A percentile compares a stretch with the other conserved stretches of the same genome.
These are phyloP conservation scores for Phytopythium oedochilum DNA, from an alignment of 352 stramenopile genomes.

Conservation along the genomic window DNA sequence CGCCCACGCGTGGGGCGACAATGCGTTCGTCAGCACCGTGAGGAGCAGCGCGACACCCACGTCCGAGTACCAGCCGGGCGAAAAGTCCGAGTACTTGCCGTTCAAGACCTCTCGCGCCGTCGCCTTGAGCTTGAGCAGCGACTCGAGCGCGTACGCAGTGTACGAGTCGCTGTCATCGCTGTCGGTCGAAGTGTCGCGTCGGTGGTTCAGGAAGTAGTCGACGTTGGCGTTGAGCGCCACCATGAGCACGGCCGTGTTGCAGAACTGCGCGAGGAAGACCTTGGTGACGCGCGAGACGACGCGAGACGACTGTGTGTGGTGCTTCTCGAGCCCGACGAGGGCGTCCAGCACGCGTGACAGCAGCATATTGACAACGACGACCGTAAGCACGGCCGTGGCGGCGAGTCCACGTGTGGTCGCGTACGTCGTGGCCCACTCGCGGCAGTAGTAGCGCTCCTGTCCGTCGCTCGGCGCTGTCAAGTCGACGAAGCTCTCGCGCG, in stretches of 20 bases:
- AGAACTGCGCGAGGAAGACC: constrained; percentile 77
- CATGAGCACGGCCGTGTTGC: constrained; percentile 74
- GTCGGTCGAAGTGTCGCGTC: background rate
- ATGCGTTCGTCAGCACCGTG: constrained; percentile 80
- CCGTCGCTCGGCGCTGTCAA: constrained; percentile 18
- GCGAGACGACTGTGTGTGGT: constrained; percentile 70
- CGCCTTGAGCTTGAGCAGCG: constrained; percentile 33
- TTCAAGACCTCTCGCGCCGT: constrained; percentile 9
- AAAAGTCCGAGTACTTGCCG: constrained; percentile 79
- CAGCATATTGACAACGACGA: constrained; percentile 66
- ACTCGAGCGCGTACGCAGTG: constrained; percentile 19
- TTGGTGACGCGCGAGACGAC: constrained; percentile 74
- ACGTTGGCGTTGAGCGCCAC: constrained; percentile 80
- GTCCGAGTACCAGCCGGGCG: constrained; percentile 71
- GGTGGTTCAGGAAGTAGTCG: constrained; percentile 43
- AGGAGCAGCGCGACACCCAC: constrained; percentile 78
- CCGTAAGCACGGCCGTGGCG: constrained; percentile 57
- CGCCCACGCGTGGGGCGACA: constrained; percentile 61
- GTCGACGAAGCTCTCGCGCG: constrained; percentile 51
- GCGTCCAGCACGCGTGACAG: constrained; percentile 61
- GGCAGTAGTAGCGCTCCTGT: constrained; percentile 41
- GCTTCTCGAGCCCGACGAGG: constrained; percentile 70
- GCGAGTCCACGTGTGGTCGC: constrained; percentile 64
- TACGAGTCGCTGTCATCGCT: constrained; percentile 11
- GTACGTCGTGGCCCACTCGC: constrained; percentile 66